A percentile compares a stretch with the other conserved stretches of the same genome.
Conservation (phyloP, 2,329 filamentous ascomycete species). For the Ascochyta fabae region DNA sequence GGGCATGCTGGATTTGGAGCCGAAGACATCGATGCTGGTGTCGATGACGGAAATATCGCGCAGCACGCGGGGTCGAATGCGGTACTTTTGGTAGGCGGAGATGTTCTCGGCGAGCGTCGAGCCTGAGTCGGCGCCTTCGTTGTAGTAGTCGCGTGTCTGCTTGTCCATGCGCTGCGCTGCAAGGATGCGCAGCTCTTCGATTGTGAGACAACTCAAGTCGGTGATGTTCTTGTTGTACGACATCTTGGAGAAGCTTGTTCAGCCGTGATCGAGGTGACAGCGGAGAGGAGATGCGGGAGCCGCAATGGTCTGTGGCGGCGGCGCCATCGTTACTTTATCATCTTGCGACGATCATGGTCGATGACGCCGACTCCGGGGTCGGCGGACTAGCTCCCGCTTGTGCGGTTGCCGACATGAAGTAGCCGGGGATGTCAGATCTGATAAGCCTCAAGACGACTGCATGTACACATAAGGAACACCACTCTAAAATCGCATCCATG, state of each 20-base stretch:
- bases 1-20: constrained; percentile 40
- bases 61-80: constrained; percentile 46
- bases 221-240: constrained; percentile 21
- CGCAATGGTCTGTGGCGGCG: not conserved
- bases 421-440: constrained; percentile 2
- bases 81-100: constrained; percentile 39
- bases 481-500: not conserved
- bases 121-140: constrained; percentile 34
- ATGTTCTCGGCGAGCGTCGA: constrained; percentile 36
- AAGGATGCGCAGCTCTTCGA: constrained; percentile 33
- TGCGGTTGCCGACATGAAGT: constrained; percentile 10
- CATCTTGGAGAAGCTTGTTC: not conserved
- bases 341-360: constrained; percentile 1
- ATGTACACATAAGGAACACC: not conserved
- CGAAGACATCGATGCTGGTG: constrained; percentile 39
- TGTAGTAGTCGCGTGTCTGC: constrained; percentile 40
- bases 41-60: constrained; percentile 49
- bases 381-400: constrained; percentile 9
- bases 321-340: constrained; percentile 14
- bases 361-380: constrained; percentile 19
- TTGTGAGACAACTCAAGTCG: constrained; percentile 39
- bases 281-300: not conserved
- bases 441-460: not conserved
- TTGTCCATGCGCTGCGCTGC: constrained; percentile 41
- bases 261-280: not conserved